Evolutionary conservation across 202 grass and related monocot species (phyloP), one percentile per base, ranked within the genome.

Genomic region (Zoysia matrella): DNA sequence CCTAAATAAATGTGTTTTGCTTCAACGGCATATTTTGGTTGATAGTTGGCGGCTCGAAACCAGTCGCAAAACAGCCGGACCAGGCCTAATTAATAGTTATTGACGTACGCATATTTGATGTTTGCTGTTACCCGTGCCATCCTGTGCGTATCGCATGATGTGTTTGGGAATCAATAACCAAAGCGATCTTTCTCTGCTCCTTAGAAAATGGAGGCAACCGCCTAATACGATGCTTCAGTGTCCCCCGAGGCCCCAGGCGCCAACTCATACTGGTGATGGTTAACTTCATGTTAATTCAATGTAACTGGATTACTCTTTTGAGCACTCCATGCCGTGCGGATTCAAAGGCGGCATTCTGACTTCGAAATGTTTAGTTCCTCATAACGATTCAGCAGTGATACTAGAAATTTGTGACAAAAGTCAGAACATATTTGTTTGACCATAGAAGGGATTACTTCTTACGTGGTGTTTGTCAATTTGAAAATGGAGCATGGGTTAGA

Each of bases 11-110:
- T 69, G n/a, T 5, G 6, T 52, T 64, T 44, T 13, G n/a, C 65
- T 58, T 5, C 36, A 76, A 46, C 15, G 65, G 81, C 82, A 30
- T 85, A 66, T 80, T 84, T 3, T 55, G 6, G 77, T 81, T 85
- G 63, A 36, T 49, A 30, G 63, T 69, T 88, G 75, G 44, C n/a
- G 10, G 56, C 65, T 52, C 57, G 9, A 45, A 60, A 77, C 72
- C 45, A 52, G 15, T 44, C 45, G 7, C 9, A 30, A 44, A 47
- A 47, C 66, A 81, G n/a, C 51, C 30, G 61, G 4, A 39, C 54
- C 9, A 45, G 49, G 39, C 70, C 51, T 52, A 8, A 52, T 42
- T 53, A 52, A 70, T 36, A 36, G 30, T 36, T 36, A 56, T 15
- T 45, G 7, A 65, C 0, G 0, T 15, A 8, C 60, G 57, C 15